phyloP scores from a whole-genome alignment of 805 yeast genomes.

The Sungouiozyma intestinalis region DNA sequence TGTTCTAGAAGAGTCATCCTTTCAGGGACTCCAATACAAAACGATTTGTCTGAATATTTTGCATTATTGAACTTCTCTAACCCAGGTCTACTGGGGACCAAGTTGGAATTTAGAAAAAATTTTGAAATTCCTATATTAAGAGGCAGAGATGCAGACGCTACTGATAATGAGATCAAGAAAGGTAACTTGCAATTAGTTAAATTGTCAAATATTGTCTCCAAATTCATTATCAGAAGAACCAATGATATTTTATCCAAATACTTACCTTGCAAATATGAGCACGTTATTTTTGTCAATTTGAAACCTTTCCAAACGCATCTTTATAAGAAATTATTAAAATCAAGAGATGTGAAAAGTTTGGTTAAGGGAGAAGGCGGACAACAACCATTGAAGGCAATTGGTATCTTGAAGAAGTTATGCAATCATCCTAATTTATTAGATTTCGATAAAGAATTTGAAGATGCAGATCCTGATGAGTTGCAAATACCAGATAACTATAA shows the following conservation, averaged over 20 bases:
- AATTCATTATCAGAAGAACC: constrained; percentile 87
- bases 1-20: constrained; percentile 84
- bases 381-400: constrained; percentile 86
- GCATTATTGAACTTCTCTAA: constrained; percentile 85
- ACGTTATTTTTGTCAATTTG: constrained; percentile 84
- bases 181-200: constrained; percentile 66
- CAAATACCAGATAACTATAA: constrained; percentile 63
- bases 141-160: constrained; percentile 85
- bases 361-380: constrained; percentile 22
- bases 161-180: constrained; percentile 58
- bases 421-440: constrained; percentile 84
- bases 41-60: constrained; percentile 88
- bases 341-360: constrained; percentile 64
- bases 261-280: constrained; percentile 91
- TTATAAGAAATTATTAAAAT: constrained; percentile 64
- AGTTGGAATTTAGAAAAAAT: constrained; percentile 73
- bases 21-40: constrained; percentile 96
- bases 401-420: constrained; percentile 78
- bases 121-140: constrained; percentile 70
- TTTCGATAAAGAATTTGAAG: constrained; percentile 52
- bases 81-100: constrained; percentile 83
- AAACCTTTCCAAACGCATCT: constrained; percentile 65
- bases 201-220: constrained; percentile 66
- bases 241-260: constrained; percentile 91
- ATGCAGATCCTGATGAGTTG: constrained; percentile 54